These are phyloP conservation scores for Rutstroemia sp. DNA, from an alignment of 2,329 filamentous ascomycete genomes.

Conservation along the genomic window DNA sequence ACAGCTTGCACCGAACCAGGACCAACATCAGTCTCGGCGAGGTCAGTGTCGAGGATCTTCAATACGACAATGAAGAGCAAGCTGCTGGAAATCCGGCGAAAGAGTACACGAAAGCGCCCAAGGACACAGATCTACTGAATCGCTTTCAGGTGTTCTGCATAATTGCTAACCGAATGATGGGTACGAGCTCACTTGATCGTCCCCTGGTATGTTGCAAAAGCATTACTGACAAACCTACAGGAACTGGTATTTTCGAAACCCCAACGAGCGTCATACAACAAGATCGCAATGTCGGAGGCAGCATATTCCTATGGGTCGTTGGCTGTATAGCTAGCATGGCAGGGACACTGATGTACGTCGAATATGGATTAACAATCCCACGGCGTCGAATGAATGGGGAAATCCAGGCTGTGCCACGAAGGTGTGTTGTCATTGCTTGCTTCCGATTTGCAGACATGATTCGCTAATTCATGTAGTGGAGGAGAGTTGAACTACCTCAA, in stretches of 20 bases:
- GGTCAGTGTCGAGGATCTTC: background rate
- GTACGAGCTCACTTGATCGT: background rate
- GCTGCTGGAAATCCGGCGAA: background rate
- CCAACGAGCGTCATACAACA: conserved; percentile 45
- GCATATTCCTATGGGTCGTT: conserved; percentile 46
- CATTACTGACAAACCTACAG: conserved; percentile 6
- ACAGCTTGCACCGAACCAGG: background rate
- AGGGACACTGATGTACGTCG: conserved; percentile 30
- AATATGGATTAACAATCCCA: conserved; percentile 42
- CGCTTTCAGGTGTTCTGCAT: conserved; percentile 5
- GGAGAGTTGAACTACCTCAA: conserved; percentile 40
- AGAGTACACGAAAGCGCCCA: background rate
- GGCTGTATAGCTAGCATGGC: conserved; percentile 31
- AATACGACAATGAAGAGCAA: background rate
- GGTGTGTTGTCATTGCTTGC: conserved; percentile 7
- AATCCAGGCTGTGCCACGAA: conserved; percentile 36
- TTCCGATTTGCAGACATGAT: background rate
- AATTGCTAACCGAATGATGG: conserved; percentile 8
- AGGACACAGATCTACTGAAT: conserved; percentile 1
- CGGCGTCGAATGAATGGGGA: conserved; percentile 34
- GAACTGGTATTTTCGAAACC: conserved; percentile 29
- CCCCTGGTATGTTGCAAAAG: too few species aligned
- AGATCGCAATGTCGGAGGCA: conserved; percentile 45
- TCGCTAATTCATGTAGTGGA: conserved; percentile 21
- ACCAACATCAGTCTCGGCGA: background rate